Evolutionary conservation across 2,329 filamentous ascomycete genomes (phyloP).

Genomic region (Hypomyces rosellus): DNA sequence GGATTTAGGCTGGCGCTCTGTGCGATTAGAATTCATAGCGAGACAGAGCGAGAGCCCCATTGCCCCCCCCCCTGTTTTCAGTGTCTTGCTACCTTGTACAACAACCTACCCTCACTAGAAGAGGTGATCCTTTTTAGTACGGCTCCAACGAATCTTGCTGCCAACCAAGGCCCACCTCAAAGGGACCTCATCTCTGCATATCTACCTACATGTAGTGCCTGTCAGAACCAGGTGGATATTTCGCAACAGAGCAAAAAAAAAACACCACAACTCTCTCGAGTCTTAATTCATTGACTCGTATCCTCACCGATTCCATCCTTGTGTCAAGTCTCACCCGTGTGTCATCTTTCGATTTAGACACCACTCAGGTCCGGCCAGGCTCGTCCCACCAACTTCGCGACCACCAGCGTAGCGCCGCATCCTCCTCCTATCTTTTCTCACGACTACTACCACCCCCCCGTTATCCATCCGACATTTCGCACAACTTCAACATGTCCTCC

Average conservation of each 20-base stretch:
- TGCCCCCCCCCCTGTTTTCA: too few species aligned
- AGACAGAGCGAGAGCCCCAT: background rate
- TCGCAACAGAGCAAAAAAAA: slow-evolving; percentile 12
- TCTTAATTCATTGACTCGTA: background rate
- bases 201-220: background rate
- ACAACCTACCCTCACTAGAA: too few species aligned
- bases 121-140: slow-evolving; percentile 1
- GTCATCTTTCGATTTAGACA: too few species aligned
- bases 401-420: background rate
- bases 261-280: slow-evolving; percentile 1
- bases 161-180: slow-evolving; percentile 10
- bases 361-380: background rate
- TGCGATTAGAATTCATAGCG: slow-evolving; percentile 1
- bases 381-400: slow-evolving; percentile 2
- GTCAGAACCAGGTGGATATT: slow-evolving; percentile 9
- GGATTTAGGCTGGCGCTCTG: background rate
- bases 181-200: slow-evolving; percentile 9
- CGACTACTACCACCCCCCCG: background rate
- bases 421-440: slow-evolving; percentile 6
- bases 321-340: slow-evolving; percentile 6
- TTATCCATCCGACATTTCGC: slow-evolving; percentile 8
- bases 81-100: too few species aligned
- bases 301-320: too few species aligned
- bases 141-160: background rate
- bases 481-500: slow-evolving; percentile 29